A percentile compares a stretch with the other conserved stretches of the same genome.
phyloP scores from a whole-genome alignment of 495 filamentous ascomycete genomes.

The Aspergillus wentii region DNA sequence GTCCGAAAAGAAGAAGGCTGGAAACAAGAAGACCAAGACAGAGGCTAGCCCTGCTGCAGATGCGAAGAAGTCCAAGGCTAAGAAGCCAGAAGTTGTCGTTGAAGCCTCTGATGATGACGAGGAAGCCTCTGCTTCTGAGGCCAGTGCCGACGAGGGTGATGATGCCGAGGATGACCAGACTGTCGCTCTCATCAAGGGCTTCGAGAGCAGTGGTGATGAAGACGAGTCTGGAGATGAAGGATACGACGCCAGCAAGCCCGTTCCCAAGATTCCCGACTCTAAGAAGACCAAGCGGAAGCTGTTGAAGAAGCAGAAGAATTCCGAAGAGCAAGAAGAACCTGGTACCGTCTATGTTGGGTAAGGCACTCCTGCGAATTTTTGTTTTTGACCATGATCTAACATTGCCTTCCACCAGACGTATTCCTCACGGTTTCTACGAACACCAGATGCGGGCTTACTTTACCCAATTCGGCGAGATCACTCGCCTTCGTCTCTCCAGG shows the following conservation, averaged over 20 bases:
- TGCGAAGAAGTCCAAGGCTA: slow-evolving; percentile 30
- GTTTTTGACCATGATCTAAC: slow-evolving; percentile 12
- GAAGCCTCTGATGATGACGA: slow-evolving; percentile 22
- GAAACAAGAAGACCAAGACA: slow-evolving; percentile 39
- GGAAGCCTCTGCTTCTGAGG: slow-evolving; percentile 17
- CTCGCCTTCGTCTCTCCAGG: slow-evolving; percentile 76
- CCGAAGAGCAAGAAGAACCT: slow-evolving; percentile 45
- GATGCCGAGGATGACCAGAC: slow-evolving; percentile 61
- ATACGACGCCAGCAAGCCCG: slow-evolving; percentile 50
- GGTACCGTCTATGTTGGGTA: slow-evolving; percentile 82
- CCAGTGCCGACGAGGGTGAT: slow-evolving; percentile 29
- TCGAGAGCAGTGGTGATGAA: slow-evolving; percentile 75
- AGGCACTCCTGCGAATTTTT: slow-evolving; percentile 10
- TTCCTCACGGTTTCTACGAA: slow-evolving; percentile 96
- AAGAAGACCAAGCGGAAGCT: slow-evolving; percentile 59
- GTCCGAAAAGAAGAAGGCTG: slow-evolving; percentile 21
- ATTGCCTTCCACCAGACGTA: slow-evolving; percentile 44
- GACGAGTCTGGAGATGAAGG: slow-evolving; percentile 49
- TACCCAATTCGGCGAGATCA: slow-evolving; percentile 86
- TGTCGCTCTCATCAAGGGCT: slow-evolving; percentile 64
- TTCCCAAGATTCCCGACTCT: slow-evolving; percentile 56
- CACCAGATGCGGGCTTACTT: slow-evolving; percentile 93
- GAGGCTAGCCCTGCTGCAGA: slow-evolving; percentile 22
- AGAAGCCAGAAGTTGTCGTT: slow-evolving; percentile 24
- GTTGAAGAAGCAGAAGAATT: slow-evolving; percentile 44